A percentile compares a stretch with the other conserved stretches of the same genome.
Evolutionary conservation across 345 rosid genomes (phyloP).

Genomic region (Eucalyptus camaldulensis): DNA sequence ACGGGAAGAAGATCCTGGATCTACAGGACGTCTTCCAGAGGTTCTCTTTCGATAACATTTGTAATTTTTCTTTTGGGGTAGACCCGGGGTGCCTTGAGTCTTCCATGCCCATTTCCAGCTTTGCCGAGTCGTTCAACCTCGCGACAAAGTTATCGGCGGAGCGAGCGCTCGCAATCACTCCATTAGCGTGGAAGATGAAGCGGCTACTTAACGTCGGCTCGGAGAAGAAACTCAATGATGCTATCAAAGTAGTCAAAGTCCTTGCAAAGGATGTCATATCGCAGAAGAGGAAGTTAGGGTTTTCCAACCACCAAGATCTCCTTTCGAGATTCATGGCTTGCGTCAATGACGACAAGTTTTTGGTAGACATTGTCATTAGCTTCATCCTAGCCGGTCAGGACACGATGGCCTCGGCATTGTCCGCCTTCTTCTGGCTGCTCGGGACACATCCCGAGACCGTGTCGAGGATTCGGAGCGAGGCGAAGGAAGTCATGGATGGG

Average conservation of each 20-base stretch:
- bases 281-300: slow-evolving; percentile 18
- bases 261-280: slow-evolving; percentile 30
- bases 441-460: slow-evolving; percentile 15
- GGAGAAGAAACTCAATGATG: slow-evolving; percentile 37
- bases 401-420: slow-evolving; percentile 36
- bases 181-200: slow-evolving; percentile 44
- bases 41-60: slow-evolving; percentile 56
- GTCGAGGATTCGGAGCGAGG: slow-evolving; percentile 13
- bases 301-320: slow-evolving; percentile 24
- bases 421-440: slow-evolving; percentile 33
- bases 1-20: slow-evolving; percentile 3
- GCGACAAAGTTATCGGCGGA: slow-evolving; percentile 39
- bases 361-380: slow-evolving; percentile 52
- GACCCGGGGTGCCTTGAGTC: slow-evolving; percentile 51
- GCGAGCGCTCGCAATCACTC: slow-evolving; percentile 30
- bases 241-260: slow-evolving; percentile 22
- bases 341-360: slow-evolving; percentile 16
- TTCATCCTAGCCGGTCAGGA: slow-evolving; percentile 57
- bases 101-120: slow-evolving; percentile 20
- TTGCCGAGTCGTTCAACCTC: slow-evolving; percentile 40
- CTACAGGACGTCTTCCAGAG: slow-evolving; percentile 52
- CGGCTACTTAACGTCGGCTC: slow-evolving; percentile 36
- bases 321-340: slow-evolving; percentile 48
- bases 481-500: slow-evolving; percentile 13
- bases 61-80: slow-evolving; percentile 54